Evolutionary conservation across 2,329 filamentous ascomycete species (phyloP).

Genomic region (Pseudohalonectria lignicola): DNA sequence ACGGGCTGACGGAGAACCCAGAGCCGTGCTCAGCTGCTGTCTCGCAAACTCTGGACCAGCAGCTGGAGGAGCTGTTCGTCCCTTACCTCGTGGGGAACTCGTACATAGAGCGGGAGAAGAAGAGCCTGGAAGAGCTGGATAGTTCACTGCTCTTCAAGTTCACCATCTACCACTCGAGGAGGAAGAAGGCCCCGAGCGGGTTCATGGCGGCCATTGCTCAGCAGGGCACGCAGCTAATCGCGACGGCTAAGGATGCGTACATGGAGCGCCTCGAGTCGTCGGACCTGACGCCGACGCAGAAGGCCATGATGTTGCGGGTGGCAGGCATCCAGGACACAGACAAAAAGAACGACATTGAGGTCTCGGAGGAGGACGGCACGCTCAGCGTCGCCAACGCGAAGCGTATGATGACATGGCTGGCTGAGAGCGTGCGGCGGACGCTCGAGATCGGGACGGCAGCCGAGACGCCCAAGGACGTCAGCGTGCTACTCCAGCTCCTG

Average conservation of each 20-base stretch:
- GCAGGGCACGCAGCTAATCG: constrained; percentile 77
- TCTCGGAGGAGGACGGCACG: constrained; percentile 79
- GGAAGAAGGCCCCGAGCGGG: constrained; percentile 80
- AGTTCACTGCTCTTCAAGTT: constrained; percentile 93
- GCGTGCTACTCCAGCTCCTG: constrained; percentile 70
- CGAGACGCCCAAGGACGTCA: constrained; percentile 91
- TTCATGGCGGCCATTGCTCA: constrained; percentile 91
- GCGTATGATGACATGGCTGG: constrained; percentile 94
- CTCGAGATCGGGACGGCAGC: constrained; percentile 79
- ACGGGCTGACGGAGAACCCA: constrained; percentile 90
- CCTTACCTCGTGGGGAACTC: constrained; percentile 59
- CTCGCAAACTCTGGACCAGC: constrained; percentile 61
- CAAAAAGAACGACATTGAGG: constrained; percentile 77
- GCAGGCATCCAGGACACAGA: constrained; percentile 72
- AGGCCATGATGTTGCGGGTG: constrained; percentile 79
- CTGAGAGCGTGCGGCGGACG: constrained; percentile 83
- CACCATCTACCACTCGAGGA: constrained; percentile 81
- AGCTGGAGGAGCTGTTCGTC: constrained; percentile 67
- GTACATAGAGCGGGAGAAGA: constrained; percentile 59
- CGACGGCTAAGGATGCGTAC: constrained; percentile 83
- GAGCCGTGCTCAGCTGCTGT: constrained; percentile 84
- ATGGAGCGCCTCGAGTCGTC: constrained; percentile 81
- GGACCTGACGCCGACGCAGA: constrained; percentile 79
- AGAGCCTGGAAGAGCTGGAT: constrained; percentile 68
- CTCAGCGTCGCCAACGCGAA: constrained; percentile 83